Evolutionary conservation across 2,329 filamentous ascomycete genomes (phyloP).

Genomic region (Fusarium robinianum): DNA sequence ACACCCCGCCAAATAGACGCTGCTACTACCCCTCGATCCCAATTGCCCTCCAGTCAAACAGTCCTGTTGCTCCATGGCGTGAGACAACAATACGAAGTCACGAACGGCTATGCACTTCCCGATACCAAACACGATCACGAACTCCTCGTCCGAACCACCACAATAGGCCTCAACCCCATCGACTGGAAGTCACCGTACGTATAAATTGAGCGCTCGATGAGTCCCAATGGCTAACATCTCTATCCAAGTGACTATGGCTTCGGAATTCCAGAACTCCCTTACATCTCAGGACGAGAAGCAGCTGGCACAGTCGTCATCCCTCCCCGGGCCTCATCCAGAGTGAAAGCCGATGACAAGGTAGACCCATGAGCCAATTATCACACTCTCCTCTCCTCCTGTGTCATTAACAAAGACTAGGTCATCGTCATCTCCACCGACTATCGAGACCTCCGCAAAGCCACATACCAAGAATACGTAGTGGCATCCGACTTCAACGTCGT

Average conservation of each 20-base stretch:
- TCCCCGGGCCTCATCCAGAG: constrained; percentile 46
- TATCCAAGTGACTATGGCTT: constrained; percentile 67
- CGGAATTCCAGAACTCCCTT: constrained; percentile 68
- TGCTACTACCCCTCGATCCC: not conserved
- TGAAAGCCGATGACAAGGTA: constrained; percentile 61
- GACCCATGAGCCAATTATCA: not conserved
- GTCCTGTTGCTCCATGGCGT: constrained; percentile 55
- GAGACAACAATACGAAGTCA: constrained; percentile 54
- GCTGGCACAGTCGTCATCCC: constrained; percentile 63
- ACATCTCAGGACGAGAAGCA: constrained; percentile 71
- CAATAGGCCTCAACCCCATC: constrained; percentile 75
- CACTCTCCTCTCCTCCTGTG: too few relatives aligned
- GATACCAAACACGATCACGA: constrained; percentile 46
- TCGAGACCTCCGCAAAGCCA: constrained; percentile 70
- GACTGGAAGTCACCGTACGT: constrained; percentile 75
- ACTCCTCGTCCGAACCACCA: constrained; percentile 64
- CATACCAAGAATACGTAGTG: constrained; percentile 72
- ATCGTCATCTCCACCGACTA: constrained; percentile 77
- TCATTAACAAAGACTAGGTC: constrained; percentile 44
- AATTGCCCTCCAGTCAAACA: constrained; percentile 46
- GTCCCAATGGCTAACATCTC: not conserved
- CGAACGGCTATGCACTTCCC: constrained; percentile 52
- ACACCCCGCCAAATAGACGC: constrained; percentile 13
- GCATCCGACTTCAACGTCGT: constrained; percentile 68
- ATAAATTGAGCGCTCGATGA: not conserved